Evolutionary conservation across 805 yeast species (phyloP), one percentile per base, ranked within the genome.

Genomic region (Barnettozyma pratensis): DNA sequence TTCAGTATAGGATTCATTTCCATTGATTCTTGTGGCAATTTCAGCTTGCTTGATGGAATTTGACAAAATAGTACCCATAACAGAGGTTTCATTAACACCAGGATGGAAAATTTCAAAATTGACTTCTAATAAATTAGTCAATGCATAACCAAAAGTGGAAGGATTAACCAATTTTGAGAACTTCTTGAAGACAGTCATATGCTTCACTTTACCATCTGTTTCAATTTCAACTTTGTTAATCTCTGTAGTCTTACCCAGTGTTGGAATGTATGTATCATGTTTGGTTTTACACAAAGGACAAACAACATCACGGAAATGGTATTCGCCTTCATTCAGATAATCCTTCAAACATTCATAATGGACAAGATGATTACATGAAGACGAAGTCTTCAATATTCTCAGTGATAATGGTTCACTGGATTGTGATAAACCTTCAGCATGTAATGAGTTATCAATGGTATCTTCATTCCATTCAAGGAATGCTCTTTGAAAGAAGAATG

Each of bases 231-330:
- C 30, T 10, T 28, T 26, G 10, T 12, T 9, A n/a, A 36, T 11
- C 8, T 34, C 42, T 1, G 19, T 26, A 10, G 41, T 7, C n/a
- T 32, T 32, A 27, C 41, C 42, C 78, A 51, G 60, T 1, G 84
- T 68, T 0, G 96, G 96, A 42, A 88, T 66, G 57, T 87, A 87
- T 50, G 80, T 72, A 57, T 88, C 87, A 64, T 83, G 85, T 35
- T 84, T 75, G 0, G 96, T 87, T 53, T 90, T 89, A 72, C 99
- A 94, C 39, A 94, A 73, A 0, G 99, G 98, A 63, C 99, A 94
- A n/a, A 88, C 68, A 58, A 89, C 88, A 53, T 87, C 90, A 25
- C 78, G 75, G 29, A 77, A 77, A 8, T 76, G 75, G 4, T 72
- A 63, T 53, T 72, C 51, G 80, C 86, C 64, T 86, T 73, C 37